Evolutionary conservation across 83 land plant genomes (phyloP).

Genomic region (Thuja plicata): DNA sequence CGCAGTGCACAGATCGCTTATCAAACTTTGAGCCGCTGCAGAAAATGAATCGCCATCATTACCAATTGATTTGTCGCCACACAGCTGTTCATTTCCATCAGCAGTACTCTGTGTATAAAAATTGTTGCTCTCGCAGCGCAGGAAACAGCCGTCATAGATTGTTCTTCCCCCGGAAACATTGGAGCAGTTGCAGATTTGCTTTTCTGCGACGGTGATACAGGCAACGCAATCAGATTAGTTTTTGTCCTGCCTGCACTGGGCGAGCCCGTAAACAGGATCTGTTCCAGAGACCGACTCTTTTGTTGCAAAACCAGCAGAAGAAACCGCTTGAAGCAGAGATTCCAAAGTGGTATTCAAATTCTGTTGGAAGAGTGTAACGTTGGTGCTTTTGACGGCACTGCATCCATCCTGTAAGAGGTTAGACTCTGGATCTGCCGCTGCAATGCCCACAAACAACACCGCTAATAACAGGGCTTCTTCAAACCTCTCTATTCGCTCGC

Average conservation of each 20-base stretch:
- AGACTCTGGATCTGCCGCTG: not conserved
- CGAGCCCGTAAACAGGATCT: not conserved
- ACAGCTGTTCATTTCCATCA: conserved; percentile 17
- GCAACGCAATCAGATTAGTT: conserved; percentile 33
- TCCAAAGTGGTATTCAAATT: conserved; percentile 30
- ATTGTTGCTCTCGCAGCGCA: too few relatives aligned
- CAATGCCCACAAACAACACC: too few relatives aligned
- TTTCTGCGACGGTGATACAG: conserved; percentile 33
- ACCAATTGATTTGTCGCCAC: conserved; percentile 20
- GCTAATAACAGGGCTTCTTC: too few relatives aligned
- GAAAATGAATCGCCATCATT: not conserved
- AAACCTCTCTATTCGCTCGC: too few relatives aligned
- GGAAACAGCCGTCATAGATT: too few relatives aligned
- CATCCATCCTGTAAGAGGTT: not conserved
- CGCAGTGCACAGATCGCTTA: conserved; percentile 20
- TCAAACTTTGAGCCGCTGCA: not conserved
- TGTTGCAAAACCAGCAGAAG: conserved; percentile 21
- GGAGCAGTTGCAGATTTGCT: not conserved
- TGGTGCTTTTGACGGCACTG: conserved; percentile 28
- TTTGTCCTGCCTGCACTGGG: conserved; percentile 43
- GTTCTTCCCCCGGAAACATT: too few relatives aligned
- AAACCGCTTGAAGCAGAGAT: conserved; percentile 10
- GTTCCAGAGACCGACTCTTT: conserved; percentile 13
- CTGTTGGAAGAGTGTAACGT: conserved; percentile 19
- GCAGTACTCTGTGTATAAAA: conserved; percentile 24